Conservation (phyloP, 768 basidiomycete genomes). For the Termitomyces sp. region DNA sequence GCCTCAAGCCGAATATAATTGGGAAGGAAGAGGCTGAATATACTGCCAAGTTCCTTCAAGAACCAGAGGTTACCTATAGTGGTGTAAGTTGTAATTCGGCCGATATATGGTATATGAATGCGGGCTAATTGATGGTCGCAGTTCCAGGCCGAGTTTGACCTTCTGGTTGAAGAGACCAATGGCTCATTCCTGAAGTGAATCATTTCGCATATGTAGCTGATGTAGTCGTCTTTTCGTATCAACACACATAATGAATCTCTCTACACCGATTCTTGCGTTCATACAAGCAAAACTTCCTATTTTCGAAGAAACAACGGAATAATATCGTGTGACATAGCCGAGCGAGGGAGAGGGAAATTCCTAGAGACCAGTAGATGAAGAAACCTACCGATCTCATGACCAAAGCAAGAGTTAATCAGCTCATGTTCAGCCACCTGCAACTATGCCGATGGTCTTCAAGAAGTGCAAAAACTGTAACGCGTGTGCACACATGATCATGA, state of each 20-base stretch:
- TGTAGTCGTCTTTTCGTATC: background rate
- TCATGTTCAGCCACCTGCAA: background rate
- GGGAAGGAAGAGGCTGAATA: constrained; percentile 19
- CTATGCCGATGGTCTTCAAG: background rate
- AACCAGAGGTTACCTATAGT: constrained; percentile 14
- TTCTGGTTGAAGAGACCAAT: constrained; percentile 21
- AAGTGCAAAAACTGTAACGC: background rate
- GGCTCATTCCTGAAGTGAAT: constrained; percentile 20
- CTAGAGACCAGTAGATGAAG: too few species aligned
- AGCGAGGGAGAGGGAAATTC: too few species aligned
- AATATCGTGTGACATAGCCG: too few species aligned
- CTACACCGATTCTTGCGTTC: background rate
- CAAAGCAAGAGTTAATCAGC: background rate
- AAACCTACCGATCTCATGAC: background rate
- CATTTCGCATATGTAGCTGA: background rate
- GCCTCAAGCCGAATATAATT: constrained; percentile 17
- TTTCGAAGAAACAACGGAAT: background rate
- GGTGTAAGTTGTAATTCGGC: constrained; percentile 8
- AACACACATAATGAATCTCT: background rate
- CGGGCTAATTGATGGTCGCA: background rate
- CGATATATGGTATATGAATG: background rate
- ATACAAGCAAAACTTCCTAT: background rate
- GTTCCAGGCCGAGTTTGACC: constrained; percentile 23
- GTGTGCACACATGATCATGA: background rate
- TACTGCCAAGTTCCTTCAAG: constrained; percentile 16